Evolutionary conservation across 2,329 filamentous ascomycete genomes (phyloP), one percentile per base, ranked within the genome.

Genomic region (Waltergamsia citrina): DNA sequence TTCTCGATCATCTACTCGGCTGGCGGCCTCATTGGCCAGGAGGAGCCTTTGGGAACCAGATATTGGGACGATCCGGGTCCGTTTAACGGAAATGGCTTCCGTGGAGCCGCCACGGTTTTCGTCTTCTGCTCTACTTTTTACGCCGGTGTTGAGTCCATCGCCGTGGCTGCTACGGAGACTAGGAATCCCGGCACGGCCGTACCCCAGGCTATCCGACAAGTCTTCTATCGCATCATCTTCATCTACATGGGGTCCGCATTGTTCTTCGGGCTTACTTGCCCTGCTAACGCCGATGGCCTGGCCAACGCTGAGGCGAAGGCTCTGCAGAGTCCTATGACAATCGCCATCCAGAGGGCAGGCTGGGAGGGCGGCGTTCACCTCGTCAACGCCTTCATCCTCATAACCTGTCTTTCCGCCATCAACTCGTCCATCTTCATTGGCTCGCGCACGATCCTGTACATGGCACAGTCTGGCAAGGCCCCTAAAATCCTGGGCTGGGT

Each of bases 401-500:
- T 85, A 7, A 84, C 82, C 10, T 82, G 82, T 36, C 62, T 85
- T 24, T 78, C 71, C 1, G 80, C 81, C 14, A 72, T 81, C 44
- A 88, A 88, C 56, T 78, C 74, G 34, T 82, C 78, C 7, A 81
- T 88, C 40, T 88, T 87, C 52, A 84, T 88, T 43, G 77, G 76
- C 29, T 83, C 79, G 4, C 73, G 84, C 16, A 87, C 82, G 0
- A 57, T 90, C 2, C 59, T 87, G 1, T 86, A 77, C 59, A 83
- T 88, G 75, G 81, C 81, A 0, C 78, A 84, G 45, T 75, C 77
- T 29, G 66, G 73, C 30, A 85, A 83, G 53, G 84, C 83, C 0
- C 84, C 84, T 0, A 60, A 56, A 15, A 70, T 88, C 45, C 63
- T 88, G 2, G 79, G 78, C 27, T 74, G 71, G 53, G 85, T 82